Base-by-base conservation (phyloP, 192 early-diverging fungal species). In the Chytriomyces confervae region DNA sequence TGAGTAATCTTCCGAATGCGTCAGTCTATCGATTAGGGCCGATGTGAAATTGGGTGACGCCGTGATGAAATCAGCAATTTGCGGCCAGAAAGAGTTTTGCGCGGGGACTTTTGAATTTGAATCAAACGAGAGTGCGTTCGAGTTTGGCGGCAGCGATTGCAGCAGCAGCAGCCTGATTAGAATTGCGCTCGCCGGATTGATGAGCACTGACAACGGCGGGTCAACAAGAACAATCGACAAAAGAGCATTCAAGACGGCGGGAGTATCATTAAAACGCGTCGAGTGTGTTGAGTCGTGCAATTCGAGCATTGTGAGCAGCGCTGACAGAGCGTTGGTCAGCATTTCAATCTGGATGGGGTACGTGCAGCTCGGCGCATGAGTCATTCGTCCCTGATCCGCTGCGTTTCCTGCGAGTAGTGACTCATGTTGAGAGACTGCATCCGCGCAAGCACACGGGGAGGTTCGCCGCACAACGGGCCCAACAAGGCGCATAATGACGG, bases 181-280 rank as follows among this genome's bases (percentile, higher is more conserved):
- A 66, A 84, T 82, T 13, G 88, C 82, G 27, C 73, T 77, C 2
- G 89, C 85, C 11, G 93, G 75, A 72, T 92, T 91, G 66, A 91
- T 89, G 36, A 93, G 81, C 46, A 93, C 87, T 0, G 90, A 89
- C 0, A 91, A 93, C 4, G 92, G 91, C 11, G 92, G 92, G 4
- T 36, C 36, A 36, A 36, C 36, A 36, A 36, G 36, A 36, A 36
- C 80, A 48, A 93, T 89, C 4, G 76, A 61, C 27, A 90, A 69
- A 7, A 89, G 77, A 36, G 27, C 66, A 49, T 61, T 3, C 8
- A 76, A 50, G 50, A 76, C 64, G 23, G 62, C 16, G 10, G 36
- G 13, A 66, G 74, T 20, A n/a, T 53, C 50, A 10, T 69, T 48
- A 16, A 44, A 48, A 18, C 47, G 27, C 36, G 18, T 16, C 18